Base-by-base conservation (phyloP, 228 moss, liverwort and hornwort species). In the Sphagnum fallax region DNA sequence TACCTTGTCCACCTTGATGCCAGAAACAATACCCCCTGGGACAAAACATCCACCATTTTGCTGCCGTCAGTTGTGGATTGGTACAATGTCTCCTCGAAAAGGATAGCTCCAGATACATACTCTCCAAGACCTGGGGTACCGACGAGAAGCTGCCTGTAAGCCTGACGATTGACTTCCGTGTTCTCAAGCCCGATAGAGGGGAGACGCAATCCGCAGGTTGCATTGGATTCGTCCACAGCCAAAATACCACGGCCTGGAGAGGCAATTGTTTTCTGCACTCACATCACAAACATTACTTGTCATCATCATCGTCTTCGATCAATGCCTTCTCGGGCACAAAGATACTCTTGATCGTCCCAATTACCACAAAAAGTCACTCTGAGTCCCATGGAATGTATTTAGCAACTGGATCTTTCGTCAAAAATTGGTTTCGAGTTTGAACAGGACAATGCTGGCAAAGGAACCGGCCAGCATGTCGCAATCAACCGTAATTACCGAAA, bases 1-100 rank as follows among this genome's bases (percentile, higher is more conserved):
- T 65, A 84, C 84, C 88, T 89, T 89, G 85, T 89, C 88, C 51
- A 89, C 88, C 83, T 89, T 89, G 80, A 89, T 89, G 15, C 88
- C 88, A 67, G 88, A 81, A 52, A 89, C 61, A 50, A 89, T 83
- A 16, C 71, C 70, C 57, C 77, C 72, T 52, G 67, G 8, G 47
- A 4, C 67, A 85, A 16, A 47, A 68, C 72, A 71, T 89, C 88
- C 16, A 89, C 76, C 85, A 89, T 89, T 74, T 79, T 89, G 83
- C 81, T 85, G 61, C 78, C 88, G n/a, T 81, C 78, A 11, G 52
- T 79, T 52, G 88, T 89, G 63, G 73, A 67, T 79, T 89, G 88
- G 83, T 85, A 89, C 5, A 89, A 69, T 49, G 88, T 89, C 75
- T 89, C 88, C 83, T 89, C 88, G 74, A 89, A 89, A 52, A 89